Evolutionary conservation across 805 yeast species (phyloP), one percentile per base, ranked within the genome.

Genomic region (Candida dajiaensis): DNA sequence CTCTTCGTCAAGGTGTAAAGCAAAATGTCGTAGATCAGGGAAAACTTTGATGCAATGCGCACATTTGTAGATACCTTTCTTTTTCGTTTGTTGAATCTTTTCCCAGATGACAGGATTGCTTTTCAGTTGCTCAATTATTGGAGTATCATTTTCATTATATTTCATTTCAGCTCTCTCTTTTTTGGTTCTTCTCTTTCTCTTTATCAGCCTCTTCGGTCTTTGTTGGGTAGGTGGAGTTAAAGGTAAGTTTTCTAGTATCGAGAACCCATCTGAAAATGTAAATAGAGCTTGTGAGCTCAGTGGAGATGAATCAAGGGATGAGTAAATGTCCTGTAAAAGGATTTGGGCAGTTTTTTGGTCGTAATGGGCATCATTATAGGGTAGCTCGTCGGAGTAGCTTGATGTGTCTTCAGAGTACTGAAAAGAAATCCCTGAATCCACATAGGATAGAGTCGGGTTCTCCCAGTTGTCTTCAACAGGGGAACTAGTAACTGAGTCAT

Each of bases 1-100:
- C 47, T 47, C 61, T 38, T 65, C 64, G 54, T 77, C 81, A 50
- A 77, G 52, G 52, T 77, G 81, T 13, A 56, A 47, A 0, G 76
- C 74, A 40, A 69, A 65, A 15, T 63, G 66, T 15, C 64, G 59
- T 9, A 74, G 54, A 11, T 67, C 66, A 6, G 67, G 49, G 53
- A 73, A 75, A 18, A 59, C 61, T 23, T 62, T 58, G 0, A 72
- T 56, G 47, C 81, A 76, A 47, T 76, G 80, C 5, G 73, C 60
- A 57, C 81, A 76, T 44, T 68, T 66, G 51, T 72, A 74, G 26
- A 66, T 59, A 0, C 74, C 78, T 49, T 69, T 68, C 60, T 70
- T 73, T 40, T 62, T 67, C 22, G 63, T 68, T 18, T 59, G 61
- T 9, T 55, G 41, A 11, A 66, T 53, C 11, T 59, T 58, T 4